Percentiles rank a stretch among this genome's conserved stretches.
These are phyloP conservation scores for Magnolia changhungtana DNA, from an alignment of 164 flowering plant species.

Conservation along the genomic window DNA sequence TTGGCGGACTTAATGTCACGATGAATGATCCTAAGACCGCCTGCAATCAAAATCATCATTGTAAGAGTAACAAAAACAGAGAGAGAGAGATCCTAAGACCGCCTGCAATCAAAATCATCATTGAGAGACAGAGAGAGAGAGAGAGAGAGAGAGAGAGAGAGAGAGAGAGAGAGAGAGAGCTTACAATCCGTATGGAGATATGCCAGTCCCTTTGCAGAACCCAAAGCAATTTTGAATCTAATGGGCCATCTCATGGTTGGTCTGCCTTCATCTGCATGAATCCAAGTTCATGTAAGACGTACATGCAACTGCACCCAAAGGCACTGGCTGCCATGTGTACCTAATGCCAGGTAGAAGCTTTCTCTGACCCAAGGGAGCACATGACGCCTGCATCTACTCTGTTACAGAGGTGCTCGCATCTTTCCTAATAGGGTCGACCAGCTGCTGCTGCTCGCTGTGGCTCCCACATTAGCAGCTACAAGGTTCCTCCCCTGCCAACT, in stretches of 20 bases:
- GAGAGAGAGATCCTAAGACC: constrained; percentile 63
- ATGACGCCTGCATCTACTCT: no score
- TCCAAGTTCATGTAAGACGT: not conserved
- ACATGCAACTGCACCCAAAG: no score
- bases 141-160: not conserved
- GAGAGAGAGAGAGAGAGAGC: constrained; percentile 2
- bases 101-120: constrained; percentile 39
- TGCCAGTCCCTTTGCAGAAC: constrained; percentile 18
- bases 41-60: constrained; percentile 30
- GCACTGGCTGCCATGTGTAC: no score
- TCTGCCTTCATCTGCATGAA: constrained; percentile 8
- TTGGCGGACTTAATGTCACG: constrained; percentile 92
- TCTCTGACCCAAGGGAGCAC: no score
- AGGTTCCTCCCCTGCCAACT: no score
- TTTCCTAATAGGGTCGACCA: no score
- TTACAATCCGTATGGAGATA: constrained; percentile 15
- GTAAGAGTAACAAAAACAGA: not conserved
- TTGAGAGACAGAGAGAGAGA: not conserved
- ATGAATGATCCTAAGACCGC: constrained; percentile 90
- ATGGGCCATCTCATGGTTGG: constrained; percentile 12
- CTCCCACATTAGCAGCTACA: no score
- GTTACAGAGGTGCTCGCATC: no score
- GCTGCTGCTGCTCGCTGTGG: no score
- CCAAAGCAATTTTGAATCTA: constrained; percentile 12
- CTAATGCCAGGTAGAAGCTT: no score